A percentile compares a stretch with the other conserved stretches of the same genome.
Evolutionary conservation across 495 filamentous ascomycete species (phyloP).

Genomic region (Aspergillus taichungensis): DNA sequence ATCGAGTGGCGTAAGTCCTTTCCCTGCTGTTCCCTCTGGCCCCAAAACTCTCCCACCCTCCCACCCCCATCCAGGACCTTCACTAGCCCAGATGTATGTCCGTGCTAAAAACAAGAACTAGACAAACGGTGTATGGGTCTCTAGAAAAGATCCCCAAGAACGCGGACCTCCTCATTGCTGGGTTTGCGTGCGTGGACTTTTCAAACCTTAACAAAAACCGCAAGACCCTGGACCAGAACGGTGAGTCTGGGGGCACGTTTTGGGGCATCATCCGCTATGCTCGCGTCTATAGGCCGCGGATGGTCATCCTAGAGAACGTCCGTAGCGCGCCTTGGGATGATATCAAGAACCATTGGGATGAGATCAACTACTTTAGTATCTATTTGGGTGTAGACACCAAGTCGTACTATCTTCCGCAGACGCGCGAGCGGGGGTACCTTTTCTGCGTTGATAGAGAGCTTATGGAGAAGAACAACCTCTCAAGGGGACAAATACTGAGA

Average conservation of each 20-base stretch:
- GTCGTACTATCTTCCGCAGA: constrained; percentile 72
- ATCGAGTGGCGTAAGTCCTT: constrained; percentile 47
- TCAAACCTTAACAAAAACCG: constrained; percentile 30
- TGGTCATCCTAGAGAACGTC: constrained; percentile 75
- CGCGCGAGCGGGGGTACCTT: constrained; percentile 63
- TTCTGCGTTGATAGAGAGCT: constrained; percentile 45
- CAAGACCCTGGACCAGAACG: constrained; percentile 38
- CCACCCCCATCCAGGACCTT: background rate
- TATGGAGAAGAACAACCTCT: constrained; percentile 13
- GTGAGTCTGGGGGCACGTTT: constrained; percentile 67
- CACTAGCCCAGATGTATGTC: background rate
- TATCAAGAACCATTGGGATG: constrained; percentile 41
- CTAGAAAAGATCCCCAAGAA: constrained; percentile 46
- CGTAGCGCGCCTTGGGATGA: constrained; percentile 50
- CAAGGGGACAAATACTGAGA: constrained; percentile 7
- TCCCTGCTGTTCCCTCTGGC: constrained; percentile 1
- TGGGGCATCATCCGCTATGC: constrained; percentile 52
- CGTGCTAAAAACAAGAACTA: constrained; percentile 14
- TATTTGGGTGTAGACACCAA: constrained; percentile 55
- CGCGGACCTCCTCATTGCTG: constrained; percentile 63
- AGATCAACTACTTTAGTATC: constrained; percentile 46
- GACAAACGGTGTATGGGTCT: constrained; percentile 65
- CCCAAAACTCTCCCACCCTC: background rate
- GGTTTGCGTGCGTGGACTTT: constrained; percentile 74
- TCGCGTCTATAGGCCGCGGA: constrained; percentile 42